Percentiles rank a stretch among this genome's conserved stretches.
These are phyloP conservation scores for Myxozyma geophila DNA, from an alignment of 805 yeast genomes.

Conservation along the genomic window DNA sequence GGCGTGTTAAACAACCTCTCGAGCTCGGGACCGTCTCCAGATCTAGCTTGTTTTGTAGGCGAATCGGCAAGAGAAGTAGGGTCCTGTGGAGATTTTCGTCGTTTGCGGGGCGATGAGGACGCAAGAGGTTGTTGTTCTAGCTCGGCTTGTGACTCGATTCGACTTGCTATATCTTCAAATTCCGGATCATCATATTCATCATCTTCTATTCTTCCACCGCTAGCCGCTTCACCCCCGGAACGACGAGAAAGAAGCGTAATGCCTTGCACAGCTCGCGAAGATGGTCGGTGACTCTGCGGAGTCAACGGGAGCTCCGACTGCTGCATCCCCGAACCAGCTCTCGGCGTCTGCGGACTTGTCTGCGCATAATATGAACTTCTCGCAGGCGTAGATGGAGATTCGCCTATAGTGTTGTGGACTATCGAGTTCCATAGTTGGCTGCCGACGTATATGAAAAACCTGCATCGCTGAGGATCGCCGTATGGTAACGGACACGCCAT, in stretches of 20 bases:
- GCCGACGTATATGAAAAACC: not conserved
- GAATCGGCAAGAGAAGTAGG: not conserved
- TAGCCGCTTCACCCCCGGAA: too few species aligned
- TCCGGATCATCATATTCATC: not conserved
- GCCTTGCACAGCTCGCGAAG: not conserved
- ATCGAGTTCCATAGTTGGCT: not conserved
- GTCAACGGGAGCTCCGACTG: not conserved
- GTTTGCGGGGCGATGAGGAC: too few species aligned
- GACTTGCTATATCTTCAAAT: not conserved
- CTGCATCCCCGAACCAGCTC: not conserved
- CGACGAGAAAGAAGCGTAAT: too few species aligned
- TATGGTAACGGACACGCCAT: not conserved
- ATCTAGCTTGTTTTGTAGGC: not conserved
- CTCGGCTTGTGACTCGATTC: too few species aligned
- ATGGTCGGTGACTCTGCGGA: not conserved
- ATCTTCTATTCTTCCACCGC: not conserved
- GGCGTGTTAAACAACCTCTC: not conserved
- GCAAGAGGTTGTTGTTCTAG: too few species aligned
- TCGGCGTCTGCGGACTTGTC: too few species aligned
- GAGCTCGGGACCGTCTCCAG: not conserved
- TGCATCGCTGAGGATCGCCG: not conserved
- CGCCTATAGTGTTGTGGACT: too few species aligned
- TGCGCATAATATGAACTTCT: too few species aligned
- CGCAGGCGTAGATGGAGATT: too few species aligned
- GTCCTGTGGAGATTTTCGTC: too few species aligned